Base-by-base conservation (phyloP, 2,329 filamentous ascomycete genomes). In the Colletotrichum noveboracense region DNA sequence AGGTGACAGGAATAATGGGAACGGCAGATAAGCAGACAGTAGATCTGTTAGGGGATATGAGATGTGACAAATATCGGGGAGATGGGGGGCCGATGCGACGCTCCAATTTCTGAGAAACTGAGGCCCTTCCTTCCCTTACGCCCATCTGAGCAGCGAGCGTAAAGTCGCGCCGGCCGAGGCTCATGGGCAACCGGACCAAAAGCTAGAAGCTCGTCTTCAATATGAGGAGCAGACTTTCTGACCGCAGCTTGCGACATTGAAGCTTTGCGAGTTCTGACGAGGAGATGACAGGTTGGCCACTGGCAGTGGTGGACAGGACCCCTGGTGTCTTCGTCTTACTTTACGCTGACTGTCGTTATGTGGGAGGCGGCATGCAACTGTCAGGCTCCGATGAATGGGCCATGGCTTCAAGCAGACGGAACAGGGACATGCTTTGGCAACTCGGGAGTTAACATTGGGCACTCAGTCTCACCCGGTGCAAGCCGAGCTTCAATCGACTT, bases 341-440 rank as follows among this genome's bases (percentile, higher is more conserved):
- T 26, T 52, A 38, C 56, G 58, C 65, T 16, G 10, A 66, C 61
- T 66, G 62, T 24, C 69, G 52, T 28, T 26, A 43, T 43, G 28
- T 66, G 61, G 65, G 28, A 14, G 32, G 62, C 18, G 61, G 24
- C 36, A 61, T 32, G 52, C 61, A 43, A 67, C 68, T 48, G 52
- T n/a, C 56, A 34, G 60, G 56, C 21, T 36, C 24, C 21, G 21
- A 26, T 28, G 21, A 58, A 67, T 60, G 36, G 72, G 68, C 72
- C 72, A 75, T 75, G 72, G 68, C 72, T 75, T 28, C 72, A 66
- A 66, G 72, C 72, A 71, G 68, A 36, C 34, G 72, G 18, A 28
- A 30, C 30, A 65, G 71, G 43, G 66, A 38, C 55, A 38, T 60
- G 38, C 32, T 58, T 71, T 34, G 43, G 58, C 71, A 13, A 28